Evolutionary conservation across 208 protist species (phyloP), one percentile per base, ranked within the genome.

Genomic region (Strigomonas oncopelti): DNA sequence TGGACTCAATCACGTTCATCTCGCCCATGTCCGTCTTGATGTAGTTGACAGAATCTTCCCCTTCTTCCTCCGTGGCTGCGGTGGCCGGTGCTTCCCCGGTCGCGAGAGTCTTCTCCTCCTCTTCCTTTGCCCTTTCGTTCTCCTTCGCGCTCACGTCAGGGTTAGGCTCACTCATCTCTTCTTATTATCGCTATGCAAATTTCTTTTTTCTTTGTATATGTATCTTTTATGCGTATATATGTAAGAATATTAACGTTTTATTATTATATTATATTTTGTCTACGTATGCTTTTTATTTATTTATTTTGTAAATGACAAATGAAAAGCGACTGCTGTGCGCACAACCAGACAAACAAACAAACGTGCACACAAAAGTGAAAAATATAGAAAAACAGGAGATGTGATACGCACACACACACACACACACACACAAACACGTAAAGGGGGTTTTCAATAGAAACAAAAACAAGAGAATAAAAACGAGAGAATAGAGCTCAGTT

Each of bases 1-100:
- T 83, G 34, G 90, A 95, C 72, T 93, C 90, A 51, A 97, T 91
- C 34, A 79, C 72, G 69, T 89, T 92, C 81, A 94, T 81, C 74
- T 96, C 88, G 11, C 91, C 91, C 0, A 94, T 55, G n/a, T 95
- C 89, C 22, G 87, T 88, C 54, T 78, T 81, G 61, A 95, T 82
- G 69, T 86, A 86, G 22, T 84, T 82, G 11, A 65, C 25, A 14
- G 61, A 1, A 4, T 71, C 73, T 27, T 63, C 74, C 1, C 71
- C 70, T 34, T 29, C 67, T 1, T 56, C 16, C 1, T 48, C 24
- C 7, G 34, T 38, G 1, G 3, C 46, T 20, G 58, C 48, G 55
- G 38, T 32, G 20, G 29, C 36, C 28, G 65, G 31, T 11, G 77
- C 42, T 24, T 67, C 61, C 14, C 60, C 61, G 0, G 28, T 28